These are phyloP conservation scores for Acidiella bohemica DNA, from an alignment of 495 filamentous ascomycete species.

Conservation along the genomic window DNA sequence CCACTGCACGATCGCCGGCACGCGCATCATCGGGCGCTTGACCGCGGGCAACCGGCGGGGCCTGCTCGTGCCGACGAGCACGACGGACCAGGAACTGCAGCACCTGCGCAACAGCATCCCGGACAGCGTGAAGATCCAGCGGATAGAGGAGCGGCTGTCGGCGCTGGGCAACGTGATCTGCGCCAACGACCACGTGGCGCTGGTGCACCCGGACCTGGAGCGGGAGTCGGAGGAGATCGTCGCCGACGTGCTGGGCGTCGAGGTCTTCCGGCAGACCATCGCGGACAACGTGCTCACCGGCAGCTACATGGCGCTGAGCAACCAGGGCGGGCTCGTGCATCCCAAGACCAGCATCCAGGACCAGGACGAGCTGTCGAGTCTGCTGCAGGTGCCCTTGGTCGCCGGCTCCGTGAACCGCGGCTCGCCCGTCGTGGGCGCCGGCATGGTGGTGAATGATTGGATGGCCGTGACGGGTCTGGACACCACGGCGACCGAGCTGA, in stretches of 20 bases:
- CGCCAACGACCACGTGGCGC: slow-evolving; percentile 87
- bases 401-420: slow-evolving; percentile 89
- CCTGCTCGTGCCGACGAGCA: slow-evolving; percentile 86
- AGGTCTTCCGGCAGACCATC: slow-evolving; percentile 96
- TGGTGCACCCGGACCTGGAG: slow-evolving; percentile 94
- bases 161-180: slow-evolving; percentile 96
- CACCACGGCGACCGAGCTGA: slow-evolving; percentile 92
- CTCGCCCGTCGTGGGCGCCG: slow-evolving; percentile 83
- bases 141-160: slow-evolving; percentile 93
- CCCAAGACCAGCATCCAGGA: slow-evolving; percentile 93
- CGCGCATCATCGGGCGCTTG: slow-evolving; percentile 84
- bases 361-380: slow-evolving; percentile 86
- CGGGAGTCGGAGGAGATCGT: slow-evolving; percentile 56
- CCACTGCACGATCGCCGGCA: slow-evolving; percentile 93
- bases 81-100: slow-evolving; percentile 95
- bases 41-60: slow-evolving; percentile 95
- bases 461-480: slow-evolving; percentile 89
- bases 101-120: slow-evolving; percentile 90
- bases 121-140: slow-evolving; percentile 77
- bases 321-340: slow-evolving; percentile 93
- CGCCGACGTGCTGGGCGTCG: slow-evolving; percentile 90
- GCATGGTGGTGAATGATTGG: slow-evolving; percentile 99
- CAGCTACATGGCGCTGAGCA: slow-evolving; percentile 88
- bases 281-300: slow-evolving; percentile 94
- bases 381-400: slow-evolving; percentile 91